Evolutionary conservation across 345 rosid genomes (phyloP).

Genomic region (Gynandropsis gynandra): DNA sequence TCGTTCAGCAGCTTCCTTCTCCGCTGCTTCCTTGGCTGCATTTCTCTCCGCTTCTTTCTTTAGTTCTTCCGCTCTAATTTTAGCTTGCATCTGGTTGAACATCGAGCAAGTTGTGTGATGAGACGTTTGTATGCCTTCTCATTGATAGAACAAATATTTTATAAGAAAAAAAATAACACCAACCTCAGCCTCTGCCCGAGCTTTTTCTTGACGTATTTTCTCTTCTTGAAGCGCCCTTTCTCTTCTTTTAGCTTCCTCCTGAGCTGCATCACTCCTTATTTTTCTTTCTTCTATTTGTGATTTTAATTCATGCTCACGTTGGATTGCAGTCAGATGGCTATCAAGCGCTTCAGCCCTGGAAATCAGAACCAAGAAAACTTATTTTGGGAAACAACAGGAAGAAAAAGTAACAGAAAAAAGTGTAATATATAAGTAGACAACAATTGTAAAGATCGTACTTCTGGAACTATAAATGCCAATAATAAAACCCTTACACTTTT

Average conservation of each 20-base stretch:
- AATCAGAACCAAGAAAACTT: conserved; percentile 15
- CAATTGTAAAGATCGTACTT: conserved; percentile 5
- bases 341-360: conserved; percentile 93
- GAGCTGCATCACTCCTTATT: conserved; percentile 73
- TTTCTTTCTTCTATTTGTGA: conserved; percentile 88
- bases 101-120: not conserved
- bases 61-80: conserved; percentile 70
- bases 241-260: conserved; percentile 80
- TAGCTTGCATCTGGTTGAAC: conserved; percentile 38
- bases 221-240: conserved; percentile 79
- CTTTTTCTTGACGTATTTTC: conserved; percentile 70
- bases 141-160: not conserved
- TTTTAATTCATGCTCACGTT: conserved; percentile 69
- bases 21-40: conserved; percentile 57
- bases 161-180: conserved; percentile 16
- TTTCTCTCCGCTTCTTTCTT: conserved; percentile 62
- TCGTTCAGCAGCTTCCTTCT: conserved; percentile 41
- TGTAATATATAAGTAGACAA: conserved; percentile 2
- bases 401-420: not conserved
- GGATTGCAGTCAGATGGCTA: conserved; percentile 75
- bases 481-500: conserved; percentile 47
- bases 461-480: conserved; percentile 6
- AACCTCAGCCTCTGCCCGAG: conserved; percentile 86
- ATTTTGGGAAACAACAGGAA: not conserved
- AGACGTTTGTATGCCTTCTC: conserved; percentile 1